phyloP scores from a whole-genome alignment of 805 yeast species.

The Cyberlindnera americana region DNA sequence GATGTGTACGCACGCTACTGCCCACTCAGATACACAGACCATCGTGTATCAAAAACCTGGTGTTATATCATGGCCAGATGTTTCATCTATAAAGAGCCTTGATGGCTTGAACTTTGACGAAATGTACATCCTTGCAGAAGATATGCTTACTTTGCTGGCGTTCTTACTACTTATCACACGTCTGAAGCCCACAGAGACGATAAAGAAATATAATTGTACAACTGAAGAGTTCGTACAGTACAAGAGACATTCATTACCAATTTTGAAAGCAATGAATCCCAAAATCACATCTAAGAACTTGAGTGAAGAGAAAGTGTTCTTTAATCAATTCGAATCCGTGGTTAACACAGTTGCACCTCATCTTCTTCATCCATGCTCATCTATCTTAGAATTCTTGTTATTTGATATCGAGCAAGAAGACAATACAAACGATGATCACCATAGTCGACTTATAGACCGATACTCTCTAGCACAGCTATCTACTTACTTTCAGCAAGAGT shows the following conservation, averaged over 20 bases:
- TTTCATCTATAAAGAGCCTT: slow-evolving; percentile 37
- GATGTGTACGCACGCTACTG: slow-evolving; percentile 34
- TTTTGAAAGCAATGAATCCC: slow-evolving; percentile 49
- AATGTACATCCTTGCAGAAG: slow-evolving; percentile 37
- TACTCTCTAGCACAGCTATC: slow-evolving; percentile 40
- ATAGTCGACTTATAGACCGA: slow-evolving; percentile 33
- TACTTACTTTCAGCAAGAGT: slow-evolving; percentile 35
- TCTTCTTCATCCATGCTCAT: slow-evolving; percentile 41
- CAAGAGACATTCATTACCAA: slow-evolving; percentile 39
- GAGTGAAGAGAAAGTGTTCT: slow-evolving; percentile 24
- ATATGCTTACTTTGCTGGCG: slow-evolving; percentile 43
- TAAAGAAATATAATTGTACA: slow-evolving; percentile 23
- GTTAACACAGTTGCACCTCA: slow-evolving; percentile 38
- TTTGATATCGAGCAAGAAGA: slow-evolving; percentile 16
- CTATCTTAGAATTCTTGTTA: slow-evolving; percentile 42
- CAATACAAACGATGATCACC: slow-evolving; percentile 26
- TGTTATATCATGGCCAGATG: slow-evolving; percentile 25
- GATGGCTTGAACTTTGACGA: slow-evolving; percentile 42
- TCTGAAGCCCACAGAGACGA: slow-evolving; percentile 34
- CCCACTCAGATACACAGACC: slow-evolving; percentile 18
- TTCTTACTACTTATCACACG: slow-evolving; percentile 46
- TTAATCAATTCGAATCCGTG: slow-evolving; percentile 31
- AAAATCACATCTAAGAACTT: slow-evolving; percentile 29
- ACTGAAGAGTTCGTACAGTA: slow-evolving; percentile 40
- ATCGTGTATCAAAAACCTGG: slow-evolving; percentile 13